phyloP scores from a whole-genome alignment of 768 basidiomycete species.

The Lactarius tabidus region DNA sequence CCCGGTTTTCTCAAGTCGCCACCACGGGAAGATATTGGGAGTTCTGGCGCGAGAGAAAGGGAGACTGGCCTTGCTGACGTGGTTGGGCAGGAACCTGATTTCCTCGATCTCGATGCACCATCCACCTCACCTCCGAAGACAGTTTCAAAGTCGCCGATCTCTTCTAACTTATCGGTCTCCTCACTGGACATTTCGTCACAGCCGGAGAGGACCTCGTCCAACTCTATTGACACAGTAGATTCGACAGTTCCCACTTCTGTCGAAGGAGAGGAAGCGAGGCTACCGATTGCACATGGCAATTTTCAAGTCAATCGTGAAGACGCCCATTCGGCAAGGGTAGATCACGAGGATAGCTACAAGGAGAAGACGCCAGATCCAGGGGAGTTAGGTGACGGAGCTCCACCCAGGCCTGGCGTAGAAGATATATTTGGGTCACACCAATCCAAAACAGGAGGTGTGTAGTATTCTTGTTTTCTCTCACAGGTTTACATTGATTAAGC shows the following conservation, averaged over 20 bases:
- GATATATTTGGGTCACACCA: slow-evolving; percentile 48
- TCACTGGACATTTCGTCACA: slow-evolving; percentile 1
- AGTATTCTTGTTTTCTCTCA: not conserved
- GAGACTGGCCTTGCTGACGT: slow-evolving; percentile 19
- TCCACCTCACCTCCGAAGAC: slow-evolving; percentile 1
- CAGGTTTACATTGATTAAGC: not conserved
- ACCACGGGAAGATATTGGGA: slow-evolving; percentile 33
- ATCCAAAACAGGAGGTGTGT: slow-evolving; percentile 14
- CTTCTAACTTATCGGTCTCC: slow-evolving; percentile 1
- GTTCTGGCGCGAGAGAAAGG: slow-evolving; percentile 42
- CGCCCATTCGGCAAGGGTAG: slow-evolving; percentile 25
- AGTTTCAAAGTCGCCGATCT: not conserved
- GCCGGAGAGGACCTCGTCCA: slow-evolving; percentile 22
- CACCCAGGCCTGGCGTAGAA: slow-evolving; percentile 38
- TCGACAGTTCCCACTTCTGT: slow-evolving; percentile 28
- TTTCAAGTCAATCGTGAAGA: slow-evolving; percentile 17
- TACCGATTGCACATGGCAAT: slow-evolving; percentile 30
- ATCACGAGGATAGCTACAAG: slow-evolving; percentile 14
- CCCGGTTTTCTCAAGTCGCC: slow-evolving; percentile 32
- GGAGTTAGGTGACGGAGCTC: slow-evolving; percentile 44
- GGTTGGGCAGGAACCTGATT: slow-evolving; percentile 66
- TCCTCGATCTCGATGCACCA: slow-evolving; percentile 72
- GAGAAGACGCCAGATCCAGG: slow-evolving; percentile 10
- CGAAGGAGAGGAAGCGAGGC: slow-evolving; percentile 30
- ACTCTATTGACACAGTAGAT: slow-evolving; percentile 31